A percentile compares a stretch with the other conserved stretches of the same genome.
Conservation (phyloP, 2,329 filamentous ascomycete species). For the Talaromyces albobiverticillius region DNA sequence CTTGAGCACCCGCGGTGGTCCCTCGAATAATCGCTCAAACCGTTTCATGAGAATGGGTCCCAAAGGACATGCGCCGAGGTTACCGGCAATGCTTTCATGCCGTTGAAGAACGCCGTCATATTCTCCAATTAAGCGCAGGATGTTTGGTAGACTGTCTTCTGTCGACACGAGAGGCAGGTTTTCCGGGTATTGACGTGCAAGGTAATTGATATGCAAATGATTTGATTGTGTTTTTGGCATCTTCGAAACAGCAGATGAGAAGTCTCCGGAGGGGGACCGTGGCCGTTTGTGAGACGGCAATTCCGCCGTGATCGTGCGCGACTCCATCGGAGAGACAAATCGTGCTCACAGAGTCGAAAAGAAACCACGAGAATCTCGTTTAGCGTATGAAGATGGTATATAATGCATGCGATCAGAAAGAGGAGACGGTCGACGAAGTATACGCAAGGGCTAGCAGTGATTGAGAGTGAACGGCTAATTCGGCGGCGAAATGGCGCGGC, state of each 20-base stretch:
- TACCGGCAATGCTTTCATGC: constrained; percentile 82
- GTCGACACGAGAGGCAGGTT: constrained; percentile 61
- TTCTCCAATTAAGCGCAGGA: constrained; percentile 69
- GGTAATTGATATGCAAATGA: constrained; percentile 67
- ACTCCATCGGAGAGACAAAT: constrained; percentile 28
- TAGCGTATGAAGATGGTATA: background rate
- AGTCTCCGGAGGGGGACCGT: constrained; percentile 43
- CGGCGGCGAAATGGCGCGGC: background rate
- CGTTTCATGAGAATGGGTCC: constrained; percentile 80
- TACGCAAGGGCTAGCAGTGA: background rate
- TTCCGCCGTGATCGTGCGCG: constrained; percentile 33
- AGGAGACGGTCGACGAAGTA: too few species aligned
- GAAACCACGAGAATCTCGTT: constrained; percentile 6
- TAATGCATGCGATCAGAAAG: too few species aligned
- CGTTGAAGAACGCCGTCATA: constrained; percentile 83
- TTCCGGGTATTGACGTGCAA: constrained; percentile 60
- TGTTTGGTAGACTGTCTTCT: constrained; percentile 70
- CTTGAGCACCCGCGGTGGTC: constrained; percentile 66
- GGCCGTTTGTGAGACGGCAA: constrained; percentile 41
- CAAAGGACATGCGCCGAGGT: constrained; percentile 77
- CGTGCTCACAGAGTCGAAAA: constrained; percentile 5
- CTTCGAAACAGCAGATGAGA: constrained; percentile 45
- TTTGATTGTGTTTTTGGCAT: constrained; percentile 53
- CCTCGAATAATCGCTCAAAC: constrained; percentile 82
- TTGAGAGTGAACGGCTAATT: background rate